These are phyloP conservation scores for Heracleum sosnowskyi DNA, from an alignment of 129 eudicot species.

Conservation along the genomic window DNA sequence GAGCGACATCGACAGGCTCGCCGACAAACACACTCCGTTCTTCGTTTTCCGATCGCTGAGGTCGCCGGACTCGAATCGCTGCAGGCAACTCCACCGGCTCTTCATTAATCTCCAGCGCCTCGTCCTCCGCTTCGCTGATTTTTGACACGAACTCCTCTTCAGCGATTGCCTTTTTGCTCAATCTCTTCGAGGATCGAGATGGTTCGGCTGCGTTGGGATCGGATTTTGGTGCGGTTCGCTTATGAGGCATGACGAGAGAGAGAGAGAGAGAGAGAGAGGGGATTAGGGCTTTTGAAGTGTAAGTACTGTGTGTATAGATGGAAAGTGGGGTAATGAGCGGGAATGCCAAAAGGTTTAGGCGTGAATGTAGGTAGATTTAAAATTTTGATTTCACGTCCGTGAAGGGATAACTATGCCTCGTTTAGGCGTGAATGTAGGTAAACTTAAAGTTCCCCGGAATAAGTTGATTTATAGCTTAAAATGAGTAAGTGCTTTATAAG, in stretches of 20 bases:
- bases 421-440: too few species aligned
- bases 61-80: not conserved
- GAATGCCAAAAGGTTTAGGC: too few species aligned
- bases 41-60: not conserved
- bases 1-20: not conserved
- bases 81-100: not conserved
- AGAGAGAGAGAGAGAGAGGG: not conserved
- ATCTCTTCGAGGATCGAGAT: not conserved
- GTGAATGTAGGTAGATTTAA: too few species aligned
- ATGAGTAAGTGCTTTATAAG: too few species aligned
- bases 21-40: not conserved
- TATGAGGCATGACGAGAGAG: not conserved
- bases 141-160: not conserved
- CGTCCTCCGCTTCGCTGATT: not conserved
- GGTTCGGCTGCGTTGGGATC: not conserved
- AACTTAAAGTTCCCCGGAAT: too few species aligned
- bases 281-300: too few species aligned
- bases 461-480: too few species aligned
- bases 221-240: not conserved
- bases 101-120: not conserved
- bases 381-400: too few species aligned
- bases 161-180: not conserved
- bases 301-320: too few species aligned
- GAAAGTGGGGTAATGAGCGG: too few species aligned
- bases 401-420: too few species aligned